Conservation (phyloP, 352 stramenopile species). For the Saprolegnia parasitica region DNA sequence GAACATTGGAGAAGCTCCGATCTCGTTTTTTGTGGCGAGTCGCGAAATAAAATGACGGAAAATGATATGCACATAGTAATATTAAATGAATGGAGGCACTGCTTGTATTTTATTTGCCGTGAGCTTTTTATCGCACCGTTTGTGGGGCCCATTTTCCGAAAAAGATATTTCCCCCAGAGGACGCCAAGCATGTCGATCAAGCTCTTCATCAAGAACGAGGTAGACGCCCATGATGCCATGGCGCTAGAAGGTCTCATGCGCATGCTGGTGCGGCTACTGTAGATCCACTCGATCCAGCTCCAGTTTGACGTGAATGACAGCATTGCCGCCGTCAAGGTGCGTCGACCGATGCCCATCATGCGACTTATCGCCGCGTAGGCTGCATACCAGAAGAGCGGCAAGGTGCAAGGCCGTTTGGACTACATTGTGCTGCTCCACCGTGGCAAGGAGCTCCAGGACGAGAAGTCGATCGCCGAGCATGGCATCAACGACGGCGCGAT, state of each 20-base stretch:
- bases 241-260: not conserved
- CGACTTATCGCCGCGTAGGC: constrained; percentile 33
- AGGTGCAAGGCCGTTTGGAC: constrained; percentile 58
- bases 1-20: not conserved
- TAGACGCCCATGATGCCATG: not conserved
- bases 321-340: constrained; percentile 72
- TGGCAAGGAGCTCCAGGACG: constrained; percentile 76
- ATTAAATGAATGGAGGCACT: not conserved
- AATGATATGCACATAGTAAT: not conserved
- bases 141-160: constrained; percentile 10
- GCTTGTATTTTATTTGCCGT: not conserved
- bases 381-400: constrained; percentile 68
- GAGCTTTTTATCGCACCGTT: constrained; percentile 1
- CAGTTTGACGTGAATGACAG: constrained; percentile 66
- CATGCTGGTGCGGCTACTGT: not conserved
- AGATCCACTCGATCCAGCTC: constrained; percentile 56
- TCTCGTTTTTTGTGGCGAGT: not conserved
- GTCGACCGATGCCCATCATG: not conserved
- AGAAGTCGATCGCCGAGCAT: constrained; percentile 79
- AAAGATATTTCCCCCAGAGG: constrained; percentile 7
- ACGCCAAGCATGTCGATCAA: constrained; percentile 42
- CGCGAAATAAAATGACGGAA: not conserved
- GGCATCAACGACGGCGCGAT: constrained; percentile 70
- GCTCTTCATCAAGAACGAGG: constrained; percentile 73
- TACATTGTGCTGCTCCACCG: constrained; percentile 84